These are phyloP conservation scores for Blastobotrys buckinghamii DNA, from an alignment of 1,139 yeast genomes.

Conservation along the genomic window DNA sequence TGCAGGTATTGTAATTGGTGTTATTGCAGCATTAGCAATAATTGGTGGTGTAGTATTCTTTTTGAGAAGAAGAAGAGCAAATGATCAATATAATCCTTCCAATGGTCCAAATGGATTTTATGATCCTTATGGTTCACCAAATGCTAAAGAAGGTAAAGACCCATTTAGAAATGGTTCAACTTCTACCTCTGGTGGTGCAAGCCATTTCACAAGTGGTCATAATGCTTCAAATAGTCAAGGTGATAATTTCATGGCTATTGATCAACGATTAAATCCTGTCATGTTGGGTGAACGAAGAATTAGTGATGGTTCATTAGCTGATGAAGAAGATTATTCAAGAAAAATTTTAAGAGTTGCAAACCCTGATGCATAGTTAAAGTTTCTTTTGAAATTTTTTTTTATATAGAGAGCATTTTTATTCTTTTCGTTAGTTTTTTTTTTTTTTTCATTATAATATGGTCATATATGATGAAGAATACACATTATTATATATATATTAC, in stretches of 20 bases:
- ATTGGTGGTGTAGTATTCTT: constrained; percentile 44
- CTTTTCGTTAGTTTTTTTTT: not conserved
- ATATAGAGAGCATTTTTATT: not conserved
- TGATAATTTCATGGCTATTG: constrained; percentile 46
- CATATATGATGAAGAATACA: too few relatives aligned
- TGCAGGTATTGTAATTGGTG: constrained; percentile 31
- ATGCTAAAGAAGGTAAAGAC: constrained; percentile 24
- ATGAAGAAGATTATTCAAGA: constrained; percentile 69
- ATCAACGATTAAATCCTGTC: constrained; percentile 61
- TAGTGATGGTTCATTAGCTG: constrained; percentile 71
- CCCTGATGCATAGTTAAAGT: constrained; percentile 48
- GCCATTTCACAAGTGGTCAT: not conserved
- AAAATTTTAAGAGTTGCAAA: constrained; percentile 70
- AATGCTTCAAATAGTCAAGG: not conserved
- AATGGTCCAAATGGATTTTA: constrained; percentile 22
- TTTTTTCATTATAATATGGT: not conserved
- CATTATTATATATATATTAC: too few relatives aligned
- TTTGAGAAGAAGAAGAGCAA: constrained; percentile 37
- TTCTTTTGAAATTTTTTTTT: not conserved
- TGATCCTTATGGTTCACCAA: constrained; percentile 15
- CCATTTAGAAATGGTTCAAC: constrained; percentile 23
- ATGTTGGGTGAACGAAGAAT: constrained; percentile 70
- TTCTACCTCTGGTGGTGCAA: constrained; percentile 9
- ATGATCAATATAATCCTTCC: constrained; percentile 16
- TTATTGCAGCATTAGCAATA: constrained; percentile 34